Base-by-base conservation (phyloP, 179 eudicot species). In the Silene noctiflora region DNA sequence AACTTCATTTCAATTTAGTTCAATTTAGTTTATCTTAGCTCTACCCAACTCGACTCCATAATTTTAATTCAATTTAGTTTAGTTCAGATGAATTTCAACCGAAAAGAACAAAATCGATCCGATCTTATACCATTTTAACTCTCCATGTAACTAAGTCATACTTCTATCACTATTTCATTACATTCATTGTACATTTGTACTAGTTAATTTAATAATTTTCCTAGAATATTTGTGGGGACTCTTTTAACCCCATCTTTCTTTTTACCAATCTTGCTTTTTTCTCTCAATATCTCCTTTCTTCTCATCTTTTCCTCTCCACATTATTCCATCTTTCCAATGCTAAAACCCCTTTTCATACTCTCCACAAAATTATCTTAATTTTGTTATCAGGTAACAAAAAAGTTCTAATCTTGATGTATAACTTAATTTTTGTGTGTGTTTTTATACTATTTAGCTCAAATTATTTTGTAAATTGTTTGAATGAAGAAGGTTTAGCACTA, bases 401-500 rank as follows among this genome's bases (percentile, higher is more conserved):
- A n/a, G n/a, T n/a, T n/a, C n/a, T n/a, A n/a, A n/a, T n/a, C n/a
- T n/a, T n/a, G 67, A 81, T 81, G 86, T 59, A 63, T 81, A 72
- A 69, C 44, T 14, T 48, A 21, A 3, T 81, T 39, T 27, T 76
- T 73, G 76, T 82, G 59, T 80, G 56, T 53, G 63, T 72, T 69
- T 75, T 84, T 20, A 67, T 86, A 17, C 55, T 89, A 24, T 81
- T 78, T 61, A 78, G 51, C 81, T 69, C 86, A 44, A 74, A 63
- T 44, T 16, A 60, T 11, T 69, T 33, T 3, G 84, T 85, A 63
- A 75, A 76, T 78, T 83, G 77, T 75, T 72, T 91, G 72, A 91
- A 90, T 84, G 86, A 88, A 59, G 98, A 94, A 80, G 98, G 97
- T 0, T 20, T 73, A 66, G 89, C 97, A 17, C 91, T 95, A 31